These are phyloP conservation scores for Pythium monospermum DNA, from an alignment of 352 stramenopile species.

Conservation along the genomic window DNA sequence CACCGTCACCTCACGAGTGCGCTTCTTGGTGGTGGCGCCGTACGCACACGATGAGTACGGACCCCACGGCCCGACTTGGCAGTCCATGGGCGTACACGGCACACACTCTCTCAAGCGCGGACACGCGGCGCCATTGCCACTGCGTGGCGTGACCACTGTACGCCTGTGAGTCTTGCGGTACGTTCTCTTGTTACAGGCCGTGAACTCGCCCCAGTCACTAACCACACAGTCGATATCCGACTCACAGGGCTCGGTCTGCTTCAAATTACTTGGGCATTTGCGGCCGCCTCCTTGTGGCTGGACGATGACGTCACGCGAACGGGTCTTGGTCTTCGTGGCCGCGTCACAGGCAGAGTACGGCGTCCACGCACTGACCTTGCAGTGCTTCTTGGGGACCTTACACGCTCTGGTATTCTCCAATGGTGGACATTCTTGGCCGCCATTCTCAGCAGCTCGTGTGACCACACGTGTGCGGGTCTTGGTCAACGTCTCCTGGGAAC, in stretches of 20 bases:
- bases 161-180: conserved; percentile 36
- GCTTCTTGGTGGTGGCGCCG: conserved; percentile 26
- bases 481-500: conserved; percentile 7
- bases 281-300: conserved; percentile 31
- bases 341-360: conserved; percentile 38
- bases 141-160: conserved; percentile 26
- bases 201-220: conserved; percentile 31
- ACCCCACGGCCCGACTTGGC: conserved; percentile 37
- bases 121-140: conserved; percentile 31
- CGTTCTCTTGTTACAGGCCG: conserved; percentile 24
- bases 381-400: conserved; percentile 38
- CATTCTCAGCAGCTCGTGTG: conserved; percentile 6
- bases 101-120: conserved; percentile 29
- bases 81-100: conserved; percentile 42
- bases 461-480: conserved; percentile 20
- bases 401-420: conserved; percentile 32
- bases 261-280: conserved; percentile 31
- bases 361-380: conserved; percentile 43
- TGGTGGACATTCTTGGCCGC: conserved; percentile 21
- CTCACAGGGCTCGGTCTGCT: conserved; percentile 31
- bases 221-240: conserved; percentile 52
- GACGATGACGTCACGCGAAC: conserved; percentile 34
- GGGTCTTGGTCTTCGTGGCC: conserved; percentile 39
- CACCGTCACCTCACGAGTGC: conserved; percentile 27
- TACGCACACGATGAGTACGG: conserved; percentile 36